phyloP scores from a whole-genome alignment of 441 rosid species.

The Capsella rubella region DNA sequence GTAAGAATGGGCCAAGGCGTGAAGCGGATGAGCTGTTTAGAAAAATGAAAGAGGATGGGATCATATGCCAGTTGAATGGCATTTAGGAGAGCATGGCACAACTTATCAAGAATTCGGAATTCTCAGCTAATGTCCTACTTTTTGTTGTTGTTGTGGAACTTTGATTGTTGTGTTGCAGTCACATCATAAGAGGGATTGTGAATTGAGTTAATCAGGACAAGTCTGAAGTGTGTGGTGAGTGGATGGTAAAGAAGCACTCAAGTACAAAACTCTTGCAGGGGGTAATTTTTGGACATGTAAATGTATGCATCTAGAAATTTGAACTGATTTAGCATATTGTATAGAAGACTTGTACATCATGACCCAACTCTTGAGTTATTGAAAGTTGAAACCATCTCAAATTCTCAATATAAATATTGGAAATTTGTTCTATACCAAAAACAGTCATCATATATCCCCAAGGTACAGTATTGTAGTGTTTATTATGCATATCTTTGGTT shows the following conservation, averaged over 20 bases:
- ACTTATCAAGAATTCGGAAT: not conserved
- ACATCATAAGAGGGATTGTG: not conserved
- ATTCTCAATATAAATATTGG: too few species aligned
- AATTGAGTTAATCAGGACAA: not conserved
- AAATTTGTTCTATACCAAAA: too few species aligned
- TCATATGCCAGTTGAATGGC: slow-evolving; percentile 25
- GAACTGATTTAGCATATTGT: not conserved
- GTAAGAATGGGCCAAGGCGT: slow-evolving; percentile 32
- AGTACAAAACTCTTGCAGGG: not conserved
- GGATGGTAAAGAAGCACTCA: not conserved
- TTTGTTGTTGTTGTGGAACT: not conserved
- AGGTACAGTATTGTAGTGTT: too few species aligned
- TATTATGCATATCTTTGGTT: too few species aligned
- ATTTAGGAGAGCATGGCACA: not conserved
- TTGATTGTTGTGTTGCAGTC: not conserved
- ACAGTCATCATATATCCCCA: too few species aligned
- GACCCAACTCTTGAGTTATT: too few species aligned
- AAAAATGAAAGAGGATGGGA: slow-evolving; percentile 48
- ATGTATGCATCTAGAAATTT: not conserved
- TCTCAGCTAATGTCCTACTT: not conserved
- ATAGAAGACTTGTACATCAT: too few species aligned
- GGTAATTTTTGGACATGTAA: not conserved
- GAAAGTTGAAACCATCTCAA: too few species aligned
- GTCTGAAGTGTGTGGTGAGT: not conserved
- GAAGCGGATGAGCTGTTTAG: slow-evolving; percentile 41